Percentiles rank a stretch among this genome's conserved stretches.
Evolutionary conservation across 2,329 filamentous ascomycete genomes (phyloP).

Genomic region (Seiridium unicorne): DNA sequence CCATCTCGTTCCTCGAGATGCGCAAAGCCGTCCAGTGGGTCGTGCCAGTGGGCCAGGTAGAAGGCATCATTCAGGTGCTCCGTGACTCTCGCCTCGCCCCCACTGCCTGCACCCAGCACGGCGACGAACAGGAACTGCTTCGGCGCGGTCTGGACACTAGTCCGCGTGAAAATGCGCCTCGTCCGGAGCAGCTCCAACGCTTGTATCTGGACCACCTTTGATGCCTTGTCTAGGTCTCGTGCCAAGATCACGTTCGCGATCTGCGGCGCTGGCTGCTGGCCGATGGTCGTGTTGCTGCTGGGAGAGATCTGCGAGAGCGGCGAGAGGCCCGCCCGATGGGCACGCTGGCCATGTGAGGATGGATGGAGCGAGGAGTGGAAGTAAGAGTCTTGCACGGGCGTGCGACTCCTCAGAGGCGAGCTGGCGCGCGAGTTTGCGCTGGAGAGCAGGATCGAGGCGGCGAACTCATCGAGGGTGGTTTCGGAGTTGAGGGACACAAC

Average conservation of each 20-base stretch:
- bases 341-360: conserved; percentile 11
- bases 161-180: conserved; percentile 73
- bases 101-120: conserved; percentile 53
- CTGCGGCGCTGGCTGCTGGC: conserved; percentile 6
- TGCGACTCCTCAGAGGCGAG: conserved; percentile 21
- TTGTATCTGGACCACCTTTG: conserved; percentile 80
- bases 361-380: conserved; percentile 14
- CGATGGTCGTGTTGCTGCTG: neutral
- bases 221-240: conserved; percentile 72
- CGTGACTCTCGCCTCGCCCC: conserved; percentile 48
- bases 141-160: conserved; percentile 70
- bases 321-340: conserved; percentile 20
- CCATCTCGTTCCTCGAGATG: conserved; percentile 65
- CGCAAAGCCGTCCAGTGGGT: conserved; percentile 67
- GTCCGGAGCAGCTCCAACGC: conserved; percentile 75
- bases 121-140: conserved; percentile 79
- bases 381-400: conserved; percentile 15
- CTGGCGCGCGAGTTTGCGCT: conserved; percentile 20
- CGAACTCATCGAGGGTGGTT: conserved; percentile 81
- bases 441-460: conserved; percentile 56
- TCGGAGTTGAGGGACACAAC: conserved; percentile 70
- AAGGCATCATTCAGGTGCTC: conserved; percentile 76
- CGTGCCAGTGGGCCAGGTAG: conserved; percentile 84
- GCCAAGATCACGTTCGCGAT: conserved; percentile 85
- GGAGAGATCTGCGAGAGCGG: conserved; percentile 3